Evolutionary conservation across 176 grass and related monocot genomes (phyloP).

Genomic region (Elaeis guineensis): DNA sequence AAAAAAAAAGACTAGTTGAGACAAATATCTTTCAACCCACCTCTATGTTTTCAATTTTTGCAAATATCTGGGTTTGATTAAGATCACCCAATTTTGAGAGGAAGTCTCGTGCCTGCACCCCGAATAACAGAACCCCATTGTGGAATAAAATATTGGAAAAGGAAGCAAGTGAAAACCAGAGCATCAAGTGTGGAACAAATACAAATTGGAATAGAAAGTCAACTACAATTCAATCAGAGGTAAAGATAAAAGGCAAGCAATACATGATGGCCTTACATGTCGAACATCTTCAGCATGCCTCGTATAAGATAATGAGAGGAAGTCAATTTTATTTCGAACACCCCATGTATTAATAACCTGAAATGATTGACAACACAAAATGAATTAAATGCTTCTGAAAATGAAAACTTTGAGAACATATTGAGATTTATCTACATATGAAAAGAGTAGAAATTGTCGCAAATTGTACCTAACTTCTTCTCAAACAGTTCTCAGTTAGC

Average conservation of each 20-base stretch:
- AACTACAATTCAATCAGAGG: not conserved
- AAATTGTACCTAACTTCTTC: too few species aligned
- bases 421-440: not conserved
- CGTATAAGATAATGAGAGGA: conserved; percentile 92
- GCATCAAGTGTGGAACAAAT: too few species aligned
- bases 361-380: conserved; percentile 14
- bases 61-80: conserved; percentile 89
- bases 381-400: not conserved
- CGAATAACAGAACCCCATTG: not conserved
- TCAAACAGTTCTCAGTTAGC: too few species aligned
- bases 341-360: conserved; percentile 94
- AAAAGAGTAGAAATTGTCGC: too few species aligned
- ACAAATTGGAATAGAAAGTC: not conserved
- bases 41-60: conserved; percentile 98
- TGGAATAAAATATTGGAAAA: not conserved
- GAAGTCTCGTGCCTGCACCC: conserved; percentile 61
- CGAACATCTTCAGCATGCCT: conserved; percentile 91
- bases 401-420: not conserved
- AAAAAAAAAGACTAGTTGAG: not conserved
- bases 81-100: conserved; percentile 86
- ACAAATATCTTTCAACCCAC: conserved; percentile 29
- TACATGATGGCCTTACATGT: conserved; percentile 32
- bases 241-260: conserved; percentile 6
- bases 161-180: not conserved
- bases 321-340: conserved; percentile 95